Evolutionary conservation across 192 early-diverging fungal genomes (phyloP), one percentile per base, ranked within the genome.

Genomic region (Mortierella claussenii): DNA sequence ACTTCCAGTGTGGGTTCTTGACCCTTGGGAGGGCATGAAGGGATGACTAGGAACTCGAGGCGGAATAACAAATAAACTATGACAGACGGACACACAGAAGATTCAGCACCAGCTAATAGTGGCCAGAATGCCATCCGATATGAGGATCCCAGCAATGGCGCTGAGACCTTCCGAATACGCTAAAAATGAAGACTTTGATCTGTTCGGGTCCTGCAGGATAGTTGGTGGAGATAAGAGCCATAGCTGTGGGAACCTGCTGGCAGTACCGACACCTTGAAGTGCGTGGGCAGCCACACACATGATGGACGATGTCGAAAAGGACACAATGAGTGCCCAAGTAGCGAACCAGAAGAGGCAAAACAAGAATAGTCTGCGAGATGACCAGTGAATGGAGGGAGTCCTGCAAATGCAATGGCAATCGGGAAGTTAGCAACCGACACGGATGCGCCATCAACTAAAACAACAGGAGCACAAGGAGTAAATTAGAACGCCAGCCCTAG

Each of bases 41-140:
- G 79, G 26, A 81, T 65, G 31, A 43, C 48, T 8, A 81, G 18
- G n/a, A 57, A 65, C 1, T 45, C 63, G 7, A 81, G 32, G 2
- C 60, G 17, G 15, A 69, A 46, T 15, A 81, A 52, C 2, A 67
- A 1, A 21, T 60, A 61, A 1, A 49, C 66, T 8, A 48, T 55
- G 42, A 80, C 60, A 7, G 70, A 46, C n/a, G 79, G 79, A 80
- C 30, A 80, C 36, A 20, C 65, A 42, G 48, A 80, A 80, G 27
- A 80, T 80, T 69, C 79, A 80, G 12, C 9, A 12, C 79, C 79
- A 80, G 4, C 79, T 69, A 24, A 74, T 68, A 15, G 46, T 74
- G 23, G 54, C 46, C n/a, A 71, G 51, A 20, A 80, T 42, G 2
- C 64, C 69, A 68, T 69, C 79, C 0, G 69, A 69, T 18, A 80